These are phyloP conservation scores for Colletotrichum truncatum DNA, from an alignment of 2,329 filamentous ascomycete species.

Conservation along the genomic window DNA sequence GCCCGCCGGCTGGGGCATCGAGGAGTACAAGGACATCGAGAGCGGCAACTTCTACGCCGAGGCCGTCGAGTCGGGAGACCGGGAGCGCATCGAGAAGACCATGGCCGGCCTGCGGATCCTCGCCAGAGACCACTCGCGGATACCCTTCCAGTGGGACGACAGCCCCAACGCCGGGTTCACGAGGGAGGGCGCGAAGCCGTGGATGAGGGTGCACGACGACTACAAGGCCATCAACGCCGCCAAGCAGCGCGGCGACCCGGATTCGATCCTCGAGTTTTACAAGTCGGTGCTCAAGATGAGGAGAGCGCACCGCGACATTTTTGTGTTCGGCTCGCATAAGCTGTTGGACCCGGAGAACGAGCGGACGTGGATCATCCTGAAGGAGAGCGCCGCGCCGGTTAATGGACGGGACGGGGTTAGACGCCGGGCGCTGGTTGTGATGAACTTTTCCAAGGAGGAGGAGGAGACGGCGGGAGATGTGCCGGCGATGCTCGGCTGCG, in stretches of 20 bases:
- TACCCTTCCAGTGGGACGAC: constrained; percentile 74
- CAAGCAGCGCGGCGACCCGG: constrained; percentile 51
- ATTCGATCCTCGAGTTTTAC: constrained; percentile 69
- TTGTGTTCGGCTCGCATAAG: constrained; percentile 70
- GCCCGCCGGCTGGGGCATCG: constrained; percentile 58
- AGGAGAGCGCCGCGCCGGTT: constrained; percentile 37
- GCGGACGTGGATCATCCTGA: constrained; percentile 65
- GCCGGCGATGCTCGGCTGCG: constrained; percentile 32
- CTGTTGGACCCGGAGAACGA: constrained; percentile 60
- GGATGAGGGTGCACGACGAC: constrained; percentile 74
- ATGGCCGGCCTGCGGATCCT: constrained; percentile 64
- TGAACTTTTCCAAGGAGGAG: constrained; percentile 56
- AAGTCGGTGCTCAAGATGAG: constrained; percentile 60
- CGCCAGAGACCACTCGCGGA: constrained; percentile 70
- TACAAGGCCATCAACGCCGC: constrained; percentile 66
- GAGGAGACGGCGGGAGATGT: constrained; percentile 39
- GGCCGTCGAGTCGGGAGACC: constrained; percentile 45
- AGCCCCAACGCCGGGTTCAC: constrained; percentile 70
- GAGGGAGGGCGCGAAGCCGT: constrained; percentile 54
- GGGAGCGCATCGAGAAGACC: constrained; percentile 51
- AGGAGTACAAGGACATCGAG: constrained; percentile 65
- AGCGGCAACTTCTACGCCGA: constrained; percentile 60
- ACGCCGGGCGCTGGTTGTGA: constrained; percentile 47
- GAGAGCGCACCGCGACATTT: constrained; percentile 64
- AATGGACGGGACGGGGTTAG: constrained; percentile 30